A percentile compares a stretch with the other conserved stretches of the same genome.
Evolutionary conservation across 2,329 filamentous ascomycete species (phyloP).

Genomic region (Hymenoscyphus linearis): DNA sequence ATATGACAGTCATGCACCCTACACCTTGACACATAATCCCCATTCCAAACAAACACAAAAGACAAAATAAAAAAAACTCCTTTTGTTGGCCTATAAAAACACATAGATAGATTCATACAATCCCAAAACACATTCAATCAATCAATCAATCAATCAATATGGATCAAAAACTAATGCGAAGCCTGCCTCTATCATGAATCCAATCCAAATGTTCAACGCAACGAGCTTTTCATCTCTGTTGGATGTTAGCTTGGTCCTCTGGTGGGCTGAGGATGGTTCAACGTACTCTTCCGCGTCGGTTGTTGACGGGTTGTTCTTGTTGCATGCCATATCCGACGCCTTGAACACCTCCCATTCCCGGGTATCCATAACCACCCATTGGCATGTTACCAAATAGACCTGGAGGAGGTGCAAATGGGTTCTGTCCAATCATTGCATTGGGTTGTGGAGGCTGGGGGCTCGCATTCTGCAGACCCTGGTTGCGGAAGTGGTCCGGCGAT

Average conservation of each 20-base stretch:
- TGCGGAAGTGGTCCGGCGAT: slow-evolving; percentile 51
- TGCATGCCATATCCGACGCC: slow-evolving; percentile 47
- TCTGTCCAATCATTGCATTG: slow-evolving; percentile 36
- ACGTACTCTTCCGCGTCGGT: slow-evolving; percentile 52
- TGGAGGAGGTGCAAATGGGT: slow-evolving; percentile 44
- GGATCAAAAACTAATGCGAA: background rate
- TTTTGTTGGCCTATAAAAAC: background rate
- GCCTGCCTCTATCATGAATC: slow-evolving; percentile 4
- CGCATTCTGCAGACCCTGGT: slow-evolving; percentile 45
- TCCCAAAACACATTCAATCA: too few species aligned
- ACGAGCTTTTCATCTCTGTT: slow-evolving; percentile 13
- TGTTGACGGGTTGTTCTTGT: slow-evolving; percentile 52
- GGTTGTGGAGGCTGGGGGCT: slow-evolving; percentile 40
- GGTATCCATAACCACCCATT: slow-evolving; percentile 42
- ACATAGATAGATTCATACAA: background rate
- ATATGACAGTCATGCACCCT: too few species aligned
- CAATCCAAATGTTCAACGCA: background rate
- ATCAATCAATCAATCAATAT: background rate
- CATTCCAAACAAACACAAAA: background rate
- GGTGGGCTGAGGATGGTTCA: background rate
- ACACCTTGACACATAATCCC: too few species aligned
- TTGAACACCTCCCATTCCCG: slow-evolving; percentile 40
- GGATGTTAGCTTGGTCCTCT: slow-evolving; percentile 9
- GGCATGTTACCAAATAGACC: slow-evolving; percentile 41
- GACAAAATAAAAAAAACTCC: background rate